Percentiles rank a stretch among this genome's conserved stretches.
These are phyloP conservation scores for Plasmodium gonderi DNA, from an alignment of 169 alveolate genomes.

Conservation along the genomic window DNA sequence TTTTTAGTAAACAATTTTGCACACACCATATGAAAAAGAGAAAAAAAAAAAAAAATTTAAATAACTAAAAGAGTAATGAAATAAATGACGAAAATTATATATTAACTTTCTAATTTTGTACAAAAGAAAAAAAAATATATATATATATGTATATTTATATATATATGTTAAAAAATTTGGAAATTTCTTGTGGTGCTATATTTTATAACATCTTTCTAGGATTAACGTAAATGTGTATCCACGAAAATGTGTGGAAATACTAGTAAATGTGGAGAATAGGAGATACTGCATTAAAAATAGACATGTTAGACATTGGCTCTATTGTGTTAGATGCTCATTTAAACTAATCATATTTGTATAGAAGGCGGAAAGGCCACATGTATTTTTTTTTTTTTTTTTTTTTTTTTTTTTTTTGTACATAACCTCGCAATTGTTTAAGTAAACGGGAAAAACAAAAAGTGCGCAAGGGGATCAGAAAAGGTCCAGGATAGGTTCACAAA, in stretches of 20 bases:
- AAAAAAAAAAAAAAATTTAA: background rate
- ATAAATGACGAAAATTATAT: background rate
- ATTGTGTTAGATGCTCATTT: background rate
- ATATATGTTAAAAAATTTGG: background rate
- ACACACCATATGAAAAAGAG: background rate
- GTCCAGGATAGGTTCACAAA: background rate
- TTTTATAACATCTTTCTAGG: background rate
- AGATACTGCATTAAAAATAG: background rate
- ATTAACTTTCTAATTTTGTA: background rate
- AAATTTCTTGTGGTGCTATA: background rate
- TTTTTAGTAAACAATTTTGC: conserved; percentile 22
- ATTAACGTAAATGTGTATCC: background rate
- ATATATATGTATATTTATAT: background rate
- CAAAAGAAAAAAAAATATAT: too few relatives aligned
- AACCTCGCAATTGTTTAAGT: background rate
- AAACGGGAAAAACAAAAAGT: background rate
- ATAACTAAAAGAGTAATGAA: background rate
- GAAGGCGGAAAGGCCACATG: background rate
- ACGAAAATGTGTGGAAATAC: background rate
- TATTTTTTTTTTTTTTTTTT: background rate
- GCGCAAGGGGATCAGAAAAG: background rate
- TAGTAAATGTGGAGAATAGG: background rate
- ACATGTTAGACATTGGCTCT: background rate
- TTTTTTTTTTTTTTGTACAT: background rate
- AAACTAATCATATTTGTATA: background rate